Base-by-base conservation (phyloP, 139 green algal species). In the Closterium sp. region DNA sequence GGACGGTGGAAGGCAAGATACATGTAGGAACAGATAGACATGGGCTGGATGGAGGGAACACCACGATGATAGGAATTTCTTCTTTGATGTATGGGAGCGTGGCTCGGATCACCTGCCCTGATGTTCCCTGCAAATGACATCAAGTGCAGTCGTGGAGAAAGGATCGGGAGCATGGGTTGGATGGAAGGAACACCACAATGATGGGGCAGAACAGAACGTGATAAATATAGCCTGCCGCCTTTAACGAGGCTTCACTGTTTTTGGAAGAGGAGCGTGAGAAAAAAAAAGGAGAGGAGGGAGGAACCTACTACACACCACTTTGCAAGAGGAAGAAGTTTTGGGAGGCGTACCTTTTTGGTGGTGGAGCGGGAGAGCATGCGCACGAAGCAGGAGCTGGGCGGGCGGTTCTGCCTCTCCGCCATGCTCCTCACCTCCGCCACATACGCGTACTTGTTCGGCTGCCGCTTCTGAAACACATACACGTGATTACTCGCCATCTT, bases 401-500 rank as follows among this genome's bases (percentile, higher is more conserved):
- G 96, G 70, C 97, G 97, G 17, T 97, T 98, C 93, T 94, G 96
- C 94, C 94, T 95, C 95, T 99, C 98, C 9, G 97, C 70, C 90
- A 98, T 96, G 1, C 97, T 99, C 93, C 95, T 85, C 62, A 94
- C 90, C 92, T 99, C 97, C 1, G 95, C 95, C 28, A 97, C 92
- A 88, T 96, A 98, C 11, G 97, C 95, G 92, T 99, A 99, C 95
- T 70, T 70, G 10, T 70, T 22, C 29, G 97, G 97, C 96, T 98
- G 96, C 88, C 92, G 97, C 96, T 99, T 99, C 93, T 97, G 96
- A 95, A 99, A 99, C 10, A 99, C 97, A 92, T 99, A 99, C 86
- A 99, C 98, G 91, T 99, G 97, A 96, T 99, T 99, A 95, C 97
- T 98, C 86, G 96, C 97, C 97, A 99, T 99, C 88, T 97, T 96